These are phyloP conservation scores for Kingdonia uniflora DNA, from an alignment of 164 flowering plant genomes.

Conservation along the genomic window DNA sequence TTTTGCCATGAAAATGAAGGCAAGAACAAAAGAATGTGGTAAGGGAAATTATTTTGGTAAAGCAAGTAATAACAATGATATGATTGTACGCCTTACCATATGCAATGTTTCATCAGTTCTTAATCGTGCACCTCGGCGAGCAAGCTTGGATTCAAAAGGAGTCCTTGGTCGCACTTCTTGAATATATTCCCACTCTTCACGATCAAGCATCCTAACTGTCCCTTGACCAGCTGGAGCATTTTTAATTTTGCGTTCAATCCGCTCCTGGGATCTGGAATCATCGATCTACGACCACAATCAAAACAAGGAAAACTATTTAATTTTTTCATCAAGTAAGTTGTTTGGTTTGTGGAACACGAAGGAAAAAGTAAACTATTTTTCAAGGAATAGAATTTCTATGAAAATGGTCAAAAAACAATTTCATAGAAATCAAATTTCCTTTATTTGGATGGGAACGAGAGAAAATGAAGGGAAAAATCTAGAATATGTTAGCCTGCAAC, in stretches of 20 bases:
- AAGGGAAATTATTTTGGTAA: neutral
- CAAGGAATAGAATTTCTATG: neutral
- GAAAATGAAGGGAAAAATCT: too few relatives aligned
- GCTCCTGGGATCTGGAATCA: slow-evolving; percentile 64
- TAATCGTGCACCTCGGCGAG: slow-evolving; percentile 76
- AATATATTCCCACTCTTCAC: slow-evolving; percentile 80
- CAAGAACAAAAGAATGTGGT: too few relatives aligned
- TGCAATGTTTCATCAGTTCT: slow-evolving; percentile 65
- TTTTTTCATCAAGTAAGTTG: too few relatives aligned
- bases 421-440: too few relatives aligned
- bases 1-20: too few relatives aligned
- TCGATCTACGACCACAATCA: slow-evolving; percentile 38
- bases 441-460: too few relatives aligned
- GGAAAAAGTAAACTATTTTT: neutral
- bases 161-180: slow-evolving; percentile 83
- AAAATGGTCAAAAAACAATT: too few relatives aligned
- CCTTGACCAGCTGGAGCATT: slow-evolving; percentile 81
- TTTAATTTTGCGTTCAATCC: slow-evolving; percentile 67
- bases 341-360: neutral
- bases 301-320: neutral
- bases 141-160: slow-evolving; percentile 89
- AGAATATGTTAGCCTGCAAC: too few relatives aligned
- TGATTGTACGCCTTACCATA: slow-evolving; percentile 30
- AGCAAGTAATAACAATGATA: neutral
- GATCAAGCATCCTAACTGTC: slow-evolving; percentile 80